Conservation (phyloP, 768 basidiomycete species). For the Tricholoma furcatifolium region DNA sequence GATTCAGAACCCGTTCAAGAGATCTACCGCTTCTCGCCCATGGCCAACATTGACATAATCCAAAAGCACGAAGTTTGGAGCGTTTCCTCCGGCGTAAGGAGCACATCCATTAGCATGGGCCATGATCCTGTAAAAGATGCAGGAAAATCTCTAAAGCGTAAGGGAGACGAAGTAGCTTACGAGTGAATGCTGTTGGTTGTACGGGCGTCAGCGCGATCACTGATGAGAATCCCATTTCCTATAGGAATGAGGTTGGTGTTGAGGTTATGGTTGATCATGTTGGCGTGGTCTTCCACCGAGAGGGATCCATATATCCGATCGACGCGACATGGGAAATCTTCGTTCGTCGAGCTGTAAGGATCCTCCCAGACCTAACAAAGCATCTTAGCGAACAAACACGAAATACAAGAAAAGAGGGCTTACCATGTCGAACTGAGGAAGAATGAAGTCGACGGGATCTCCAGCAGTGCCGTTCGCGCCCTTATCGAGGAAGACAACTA, state of each 20-base stretch:
- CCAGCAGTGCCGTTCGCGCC: slow-evolving; percentile 22
- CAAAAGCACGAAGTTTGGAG: slow-evolving; percentile 48
- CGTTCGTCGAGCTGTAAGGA: slow-evolving; percentile 36
- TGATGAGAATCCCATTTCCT: slow-evolving; percentile 24
- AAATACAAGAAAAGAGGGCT: not conserved
- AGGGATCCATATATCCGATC: slow-evolving; percentile 38
- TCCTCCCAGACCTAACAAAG: slow-evolving; percentile 38
- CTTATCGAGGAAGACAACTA: slow-evolving; percentile 45
- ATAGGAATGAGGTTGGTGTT: slow-evolving; percentile 33
- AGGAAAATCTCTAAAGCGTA: not conserved
- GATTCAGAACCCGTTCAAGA: slow-evolving; percentile 31
- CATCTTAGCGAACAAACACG: not conserved
- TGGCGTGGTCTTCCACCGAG: slow-evolving; percentile 33
- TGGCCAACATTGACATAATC: slow-evolving; percentile 47
- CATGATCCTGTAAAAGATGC: slow-evolving; percentile 24
- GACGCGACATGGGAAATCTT: slow-evolving; percentile 38
- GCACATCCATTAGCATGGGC: slow-evolving; percentile 43
- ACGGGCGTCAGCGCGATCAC: slow-evolving; percentile 23
- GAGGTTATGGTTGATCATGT: slow-evolving; percentile 43
- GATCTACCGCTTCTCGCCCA: slow-evolving; percentile 35
- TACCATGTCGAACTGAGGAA: slow-evolving; percentile 41
- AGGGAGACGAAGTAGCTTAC: slow-evolving; percentile 14
- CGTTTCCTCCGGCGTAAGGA: slow-evolving; percentile 33
- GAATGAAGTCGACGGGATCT: slow-evolving; percentile 31
- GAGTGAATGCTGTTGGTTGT: slow-evolving; percentile 27